phyloP scores from a whole-genome alignment of 345 rosid genomes.

The Heritiera fomes region DNA sequence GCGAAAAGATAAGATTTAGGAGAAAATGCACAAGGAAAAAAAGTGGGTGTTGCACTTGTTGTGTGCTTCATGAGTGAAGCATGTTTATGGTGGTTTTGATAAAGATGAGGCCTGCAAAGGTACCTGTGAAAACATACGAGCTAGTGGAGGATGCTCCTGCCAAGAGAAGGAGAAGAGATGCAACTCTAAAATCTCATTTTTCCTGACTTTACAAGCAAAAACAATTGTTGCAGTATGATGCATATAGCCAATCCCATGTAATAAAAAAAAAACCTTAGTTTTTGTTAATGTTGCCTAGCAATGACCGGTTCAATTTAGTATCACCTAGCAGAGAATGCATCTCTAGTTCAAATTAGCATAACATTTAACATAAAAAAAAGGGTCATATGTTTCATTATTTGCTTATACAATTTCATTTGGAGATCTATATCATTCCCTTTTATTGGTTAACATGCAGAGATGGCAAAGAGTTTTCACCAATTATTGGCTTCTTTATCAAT shows the following conservation, averaged over 20 bases:
- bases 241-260: not conserved
- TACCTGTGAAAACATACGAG: not conserved
- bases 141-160: not conserved
- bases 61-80: not conserved
- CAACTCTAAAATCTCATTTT: no score
- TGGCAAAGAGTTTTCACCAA: constrained; percentile 84
- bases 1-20: no score
- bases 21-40: no score
- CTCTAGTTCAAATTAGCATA: not conserved
- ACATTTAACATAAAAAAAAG: not conserved
- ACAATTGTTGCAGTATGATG: not conserved
- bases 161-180: no score
- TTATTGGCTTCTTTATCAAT: constrained; percentile 72
- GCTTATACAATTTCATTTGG: not conserved
- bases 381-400: not conserved
- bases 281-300: not conserved
- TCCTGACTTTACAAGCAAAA: not conserved
- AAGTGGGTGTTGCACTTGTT: not conserved
- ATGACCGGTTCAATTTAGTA: not conserved
- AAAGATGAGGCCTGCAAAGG: not conserved
- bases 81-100: not conserved
- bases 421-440: not conserved
- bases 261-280: not conserved
- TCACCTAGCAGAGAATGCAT: not conserved
- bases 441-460: constrained; percentile 48